Percentiles rank a stretch among this genome's conserved stretches.
Evolutionary conservation across 2,329 filamentous ascomycete species (phyloP).

Genomic region (Helotiales sp.): DNA sequence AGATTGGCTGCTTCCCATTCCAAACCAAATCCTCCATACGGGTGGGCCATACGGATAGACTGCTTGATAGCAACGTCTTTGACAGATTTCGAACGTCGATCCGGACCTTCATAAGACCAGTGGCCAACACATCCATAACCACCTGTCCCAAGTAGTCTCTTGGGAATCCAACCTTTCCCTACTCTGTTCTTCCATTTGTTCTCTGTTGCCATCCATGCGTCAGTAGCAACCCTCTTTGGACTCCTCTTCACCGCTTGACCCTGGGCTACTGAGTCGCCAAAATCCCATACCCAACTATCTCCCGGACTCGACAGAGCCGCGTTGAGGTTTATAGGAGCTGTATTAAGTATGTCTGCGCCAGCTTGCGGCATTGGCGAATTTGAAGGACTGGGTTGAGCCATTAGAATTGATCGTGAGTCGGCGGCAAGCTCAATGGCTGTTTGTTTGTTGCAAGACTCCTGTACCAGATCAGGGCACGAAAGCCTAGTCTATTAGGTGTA

Average conservation of each 20-base stretch:
- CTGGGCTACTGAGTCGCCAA: neutral
- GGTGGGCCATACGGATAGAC: neutral
- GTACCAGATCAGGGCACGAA: too few species aligned
- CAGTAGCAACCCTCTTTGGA: neutral
- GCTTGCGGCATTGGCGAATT: neutral
- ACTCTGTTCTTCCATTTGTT: slow-evolving; percentile 11
- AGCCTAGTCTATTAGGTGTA: too few species aligned
- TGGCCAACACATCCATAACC: slow-evolving; percentile 24
- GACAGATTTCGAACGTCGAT: slow-evolving; percentile 8
- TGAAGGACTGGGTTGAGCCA: neutral
- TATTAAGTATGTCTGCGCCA: neutral
- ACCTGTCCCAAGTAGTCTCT: slow-evolving; percentile 14
- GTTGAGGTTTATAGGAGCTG: neutral
- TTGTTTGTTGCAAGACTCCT: too few species aligned
- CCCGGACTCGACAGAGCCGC: neutral
- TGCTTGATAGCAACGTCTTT: slow-evolving; percentile 29
- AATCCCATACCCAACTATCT: slow-evolving; percentile 8
- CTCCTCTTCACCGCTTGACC: neutral
- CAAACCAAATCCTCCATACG: neutral
- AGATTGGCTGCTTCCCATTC: slow-evolving; percentile 9
- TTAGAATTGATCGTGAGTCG: neutral
- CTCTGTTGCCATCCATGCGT: slow-evolving; percentile 3
- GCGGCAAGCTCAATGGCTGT: neutral
- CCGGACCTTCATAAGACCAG: slow-evolving; percentile 23
- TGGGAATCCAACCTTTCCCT: slow-evolving; percentile 12